Evolutionary conservation across 768 basidiomycete genomes (phyloP), one percentile per base, ranked within the genome.

Genomic region (Trametes sanguinea): DNA sequence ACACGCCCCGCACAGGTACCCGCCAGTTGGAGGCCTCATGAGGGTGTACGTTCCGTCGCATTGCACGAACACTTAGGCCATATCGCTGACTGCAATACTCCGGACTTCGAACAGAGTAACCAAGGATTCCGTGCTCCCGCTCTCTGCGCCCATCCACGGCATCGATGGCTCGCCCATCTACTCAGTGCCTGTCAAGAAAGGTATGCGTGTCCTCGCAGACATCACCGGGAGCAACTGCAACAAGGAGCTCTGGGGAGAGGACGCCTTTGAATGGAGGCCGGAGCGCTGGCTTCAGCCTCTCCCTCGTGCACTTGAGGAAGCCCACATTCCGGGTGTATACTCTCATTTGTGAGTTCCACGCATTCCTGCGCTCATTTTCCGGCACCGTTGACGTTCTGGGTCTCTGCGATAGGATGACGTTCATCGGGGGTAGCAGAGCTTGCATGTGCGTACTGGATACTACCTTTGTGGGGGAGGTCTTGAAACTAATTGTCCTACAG

Each of bases 121-220:
- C 45, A 46, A 59, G 33, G 85, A 88, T 66, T 83, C 86, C 63
- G 68, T 83, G 2, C 78, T 89, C 6, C 86, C 86, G 0, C 76
- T 88, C n/a, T 76, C 73, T 16, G 68, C 68, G 0, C 83, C 84
- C 4, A 65, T 86, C 22, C 69, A 64, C 9, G 81, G 80, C 0
- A 62, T 69, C 0, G 68, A 77, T 0, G 83, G 83, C 0, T 65
- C 74, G 51, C 67, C 64, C 0, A 74, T 80, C 6, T 68, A 76
- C 30, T 72, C 68, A 5, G 67, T 87, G 40, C 53, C 75, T 2
- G 71, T 87, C 44, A 71, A 75, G 27, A 81, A 81, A 62, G 85
- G 83, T 4, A 79, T 77, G 2, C 51, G 64, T 0, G 55, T 88
- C n/a, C 63, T 72, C 9, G 70, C 77, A 1, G 77, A 82, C 2